Base-by-base conservation (phyloP, 176 grass and related monocot species). In the Bonia amplexicaulis region DNA sequence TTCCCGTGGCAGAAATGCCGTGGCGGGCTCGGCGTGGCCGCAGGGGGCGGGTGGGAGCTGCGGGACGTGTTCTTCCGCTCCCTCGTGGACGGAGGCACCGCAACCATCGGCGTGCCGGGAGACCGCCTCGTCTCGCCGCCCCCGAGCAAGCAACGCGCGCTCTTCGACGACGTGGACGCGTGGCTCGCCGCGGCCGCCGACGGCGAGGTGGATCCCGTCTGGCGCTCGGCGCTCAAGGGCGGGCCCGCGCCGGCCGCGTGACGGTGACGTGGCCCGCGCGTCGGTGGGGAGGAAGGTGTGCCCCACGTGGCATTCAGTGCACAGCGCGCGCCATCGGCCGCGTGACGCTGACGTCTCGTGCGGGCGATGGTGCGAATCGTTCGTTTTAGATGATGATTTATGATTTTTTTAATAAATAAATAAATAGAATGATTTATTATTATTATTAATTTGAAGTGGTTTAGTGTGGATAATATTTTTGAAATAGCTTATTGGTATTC, bases 11-110 rank as follows among this genome's bases (percentile, higher is more conserved):
- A 86, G 80, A 85, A 80, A 83, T 78, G 84, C 65, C 80, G 54
- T 47, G 62, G 87, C 78, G 85, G 80, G 26, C 84, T 90, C 22
- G 81, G 82, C 72, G 53, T 79, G 35, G 35, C 31, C 20, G 88
- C 46, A 14, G 66, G 59, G 20, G 70, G 76, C 9, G 83, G 78
- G 20, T 85, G 88, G 80, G 88, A 94, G 63, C 82, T 94, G 58
- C 85, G 87, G 7, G 88, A 97, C 73, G 95, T 97, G 37, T 94
- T 97, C 92, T 97, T 94, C 88, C 85, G 65, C 71, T 97, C 88
- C 3, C 90, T 91, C 74, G 84, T 94, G 2, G 92, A 97, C 63
- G 88, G 90, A 52, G 47, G 84, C 54, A 79, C 81, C 6, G 74
- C 84, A 27, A 76, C 76, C 73, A 94, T 91, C 65, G 92, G 89